Evolutionary conservation across 1,139 yeast genomes (phyloP), one percentile per base, ranked within the genome.

Genomic region (Sugiyamaella xylanicola): DNA sequence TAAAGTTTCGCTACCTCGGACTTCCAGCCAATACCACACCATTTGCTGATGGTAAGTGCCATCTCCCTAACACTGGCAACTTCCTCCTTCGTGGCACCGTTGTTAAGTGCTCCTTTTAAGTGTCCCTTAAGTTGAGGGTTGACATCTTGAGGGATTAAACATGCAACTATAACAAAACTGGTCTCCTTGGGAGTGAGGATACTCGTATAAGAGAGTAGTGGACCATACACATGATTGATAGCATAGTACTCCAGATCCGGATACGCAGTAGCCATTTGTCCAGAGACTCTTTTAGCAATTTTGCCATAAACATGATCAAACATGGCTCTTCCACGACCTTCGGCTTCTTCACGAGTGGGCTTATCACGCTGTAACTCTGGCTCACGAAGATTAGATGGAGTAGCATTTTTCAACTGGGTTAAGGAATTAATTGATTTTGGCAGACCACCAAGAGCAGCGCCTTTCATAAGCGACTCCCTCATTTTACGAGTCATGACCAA

Each of bases 121-220:
- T 91, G 97, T 0, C 97, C 97, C 72, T 89, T 89, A 61, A 91
- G 77, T 67, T 91, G 97, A 0, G 97, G 96, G 63, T 87, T 89
- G n/a, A 91, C 97, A 69, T 91, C 96, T 68, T 89, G 97, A 0
- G 97, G 97, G 13, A 91, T 85, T 64, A 92, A 77, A 59, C 92
- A 80, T 1, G 95, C 86, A 29, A 91, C 82, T 3, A 91, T 83
- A 47, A 90, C 86, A 63, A 89, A 70, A 40, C 93, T 84, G 0
- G 97, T 86, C 60, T 90, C 96, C 59, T 76, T 78, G 1, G 87
- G 85, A 9, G 78, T 70, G 40, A 91, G 74, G 1, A 89, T 77
- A 3, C 78, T 85, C 11, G 85, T 81, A 68, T 72, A 87, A 32
- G 95, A 85, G 57, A 91, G 77, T 45, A 91, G 71, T 13, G 95